A percentile compares a stretch with the other conserved stretches of the same genome.
phyloP scores from a whole-genome alignment of 345 rosid genomes.

The Excoecaria agallocha region DNA sequence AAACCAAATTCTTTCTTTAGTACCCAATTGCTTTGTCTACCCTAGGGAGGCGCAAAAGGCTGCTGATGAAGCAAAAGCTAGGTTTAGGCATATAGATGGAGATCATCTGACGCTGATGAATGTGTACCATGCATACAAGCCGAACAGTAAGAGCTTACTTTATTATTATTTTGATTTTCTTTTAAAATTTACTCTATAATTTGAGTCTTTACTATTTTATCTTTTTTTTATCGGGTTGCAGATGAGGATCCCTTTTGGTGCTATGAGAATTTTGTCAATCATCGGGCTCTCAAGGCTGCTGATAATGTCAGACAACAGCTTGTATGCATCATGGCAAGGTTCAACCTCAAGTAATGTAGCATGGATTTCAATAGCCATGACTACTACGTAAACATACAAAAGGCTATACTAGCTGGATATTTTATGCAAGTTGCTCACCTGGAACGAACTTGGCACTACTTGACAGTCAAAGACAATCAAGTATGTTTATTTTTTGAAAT shows the following conservation, averaged over 20 bases:
- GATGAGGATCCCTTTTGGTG: slow-evolving; percentile 94
- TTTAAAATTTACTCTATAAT: not conserved
- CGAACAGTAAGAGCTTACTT: slow-evolving; percentile 57
- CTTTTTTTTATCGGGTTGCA: slow-evolving; percentile 30
- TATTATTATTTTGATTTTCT: not conserved
- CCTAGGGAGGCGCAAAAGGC: too few species aligned
- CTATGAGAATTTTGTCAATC: too few species aligned
- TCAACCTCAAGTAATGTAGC: slow-evolving; percentile 84
- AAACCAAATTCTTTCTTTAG: too few species aligned
- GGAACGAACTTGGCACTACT: slow-evolving; percentile 80
- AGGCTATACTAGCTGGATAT: slow-evolving; percentile 85
- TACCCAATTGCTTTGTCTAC: too few species aligned
- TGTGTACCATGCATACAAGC: slow-evolving; percentile 98
- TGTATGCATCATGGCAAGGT: slow-evolving; percentile 87
- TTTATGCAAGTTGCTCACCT: slow-evolving; percentile 96
- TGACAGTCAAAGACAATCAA: too few species aligned
- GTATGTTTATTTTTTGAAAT: too few species aligned
- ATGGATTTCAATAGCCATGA: slow-evolving; percentile 86
- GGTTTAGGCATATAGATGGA: slow-evolving; percentile 98
- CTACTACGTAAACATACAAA: slow-evolving; percentile 85
- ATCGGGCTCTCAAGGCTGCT: too few species aligned
- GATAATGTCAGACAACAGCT: slow-evolving; percentile 94
- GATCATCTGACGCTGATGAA: slow-evolving; percentile 95
- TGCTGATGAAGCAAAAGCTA: too few species aligned
- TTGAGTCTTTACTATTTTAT: not conserved